Percentiles rank a stretch among this genome's conserved stretches.
Conservation (phyloP, 2,329 filamentous ascomycete species). For the Bipolaris gigantea region DNA sequence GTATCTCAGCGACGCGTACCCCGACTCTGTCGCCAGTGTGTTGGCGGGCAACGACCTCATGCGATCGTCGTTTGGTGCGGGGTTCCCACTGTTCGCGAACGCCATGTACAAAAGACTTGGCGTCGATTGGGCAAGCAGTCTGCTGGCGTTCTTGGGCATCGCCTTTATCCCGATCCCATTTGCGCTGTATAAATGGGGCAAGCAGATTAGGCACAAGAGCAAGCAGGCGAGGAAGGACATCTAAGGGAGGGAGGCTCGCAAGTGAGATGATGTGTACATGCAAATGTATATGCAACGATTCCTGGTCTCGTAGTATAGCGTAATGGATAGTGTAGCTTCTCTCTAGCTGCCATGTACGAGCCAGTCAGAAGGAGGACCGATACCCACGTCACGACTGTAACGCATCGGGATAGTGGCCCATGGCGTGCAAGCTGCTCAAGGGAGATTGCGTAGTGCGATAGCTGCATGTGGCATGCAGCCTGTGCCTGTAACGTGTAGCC, state of each 20-base stretch:
- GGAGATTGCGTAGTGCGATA: background rate
- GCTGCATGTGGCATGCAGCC: background rate
- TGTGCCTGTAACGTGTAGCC: background rate
- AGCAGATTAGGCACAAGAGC: slow-evolving; percentile 46
- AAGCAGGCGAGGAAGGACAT: slow-evolving; percentile 49
- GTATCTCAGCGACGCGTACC: slow-evolving; percentile 49
- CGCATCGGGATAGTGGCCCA: background rate
- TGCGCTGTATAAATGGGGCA: slow-evolving; percentile 48
- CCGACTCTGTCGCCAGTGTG: slow-evolving; percentile 48
- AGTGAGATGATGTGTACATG: background rate
- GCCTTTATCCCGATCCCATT: slow-evolving; percentile 53
- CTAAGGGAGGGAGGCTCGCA: slow-evolving; percentile 9
- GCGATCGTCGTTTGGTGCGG: slow-evolving; percentile 46
- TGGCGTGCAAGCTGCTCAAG: background rate
- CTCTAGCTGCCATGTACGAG: background rate
- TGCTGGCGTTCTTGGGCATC: slow-evolving; percentile 47
- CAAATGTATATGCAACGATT: background rate
- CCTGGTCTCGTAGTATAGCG: background rate
- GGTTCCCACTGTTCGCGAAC: slow-evolving; percentile 45
- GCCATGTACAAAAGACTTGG: slow-evolving; percentile 39
- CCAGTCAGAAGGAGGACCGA: background rate
- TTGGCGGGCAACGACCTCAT: slow-evolving; percentile 52
- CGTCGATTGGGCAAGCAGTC: slow-evolving; percentile 48
- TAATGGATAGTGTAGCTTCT: background rate
- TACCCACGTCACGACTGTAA: slow-evolving; percentile 2